Evolutionary conservation across 2,329 filamentous ascomycete genomes (phyloP), one percentile per base, ranked within the genome.

Genomic region (Pyricularia grisea): DNA sequence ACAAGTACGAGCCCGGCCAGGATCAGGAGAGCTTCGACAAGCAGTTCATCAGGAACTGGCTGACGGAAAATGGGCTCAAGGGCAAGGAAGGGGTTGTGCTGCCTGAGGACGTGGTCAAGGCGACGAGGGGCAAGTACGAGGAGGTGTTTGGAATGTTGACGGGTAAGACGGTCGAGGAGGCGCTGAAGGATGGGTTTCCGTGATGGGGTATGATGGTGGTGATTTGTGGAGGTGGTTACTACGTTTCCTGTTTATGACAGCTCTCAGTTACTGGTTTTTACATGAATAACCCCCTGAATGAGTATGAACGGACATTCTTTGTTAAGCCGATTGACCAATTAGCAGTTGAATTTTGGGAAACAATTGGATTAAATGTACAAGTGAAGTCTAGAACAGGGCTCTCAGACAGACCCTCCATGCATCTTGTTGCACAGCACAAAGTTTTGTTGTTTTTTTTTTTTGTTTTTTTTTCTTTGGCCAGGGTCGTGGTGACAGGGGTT

Each of bases 21-120:
- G 85, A 90, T 69, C 93, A 96, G 81, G 85, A 90, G 68, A 95
- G 92, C 79, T 95, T 94, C 73, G 94, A 97, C 77, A 97, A 97
- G 84, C 91, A 94, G 81, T 90, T 85, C 75, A 78, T 97, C 73
- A 84, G 94, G 50, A 90, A 97, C 79, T 97, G 93, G 92, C 79
- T 97, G 74, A 90, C 88, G 2, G 80, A 77, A 66, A 83, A 90
- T 70, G 91, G 91, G 0, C 78, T 96, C 69, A 93, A 93, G 81
- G 91, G 90, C 1, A 91, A 91, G 79, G 83, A 89, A 30, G 90
- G 87, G 1, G 90, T 95, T 20, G 81, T 79, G 68, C 90, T 97
- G 82, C 89, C 91, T 0, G 84, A 88, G 4, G 89, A 94, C 67
- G 84, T 97, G 69, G 87, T 89, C 23, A 76, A 81, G 72, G 86